Base-by-base conservation (phyloP, 176 grass and related monocot species). In the Musa beccarii region DNA sequence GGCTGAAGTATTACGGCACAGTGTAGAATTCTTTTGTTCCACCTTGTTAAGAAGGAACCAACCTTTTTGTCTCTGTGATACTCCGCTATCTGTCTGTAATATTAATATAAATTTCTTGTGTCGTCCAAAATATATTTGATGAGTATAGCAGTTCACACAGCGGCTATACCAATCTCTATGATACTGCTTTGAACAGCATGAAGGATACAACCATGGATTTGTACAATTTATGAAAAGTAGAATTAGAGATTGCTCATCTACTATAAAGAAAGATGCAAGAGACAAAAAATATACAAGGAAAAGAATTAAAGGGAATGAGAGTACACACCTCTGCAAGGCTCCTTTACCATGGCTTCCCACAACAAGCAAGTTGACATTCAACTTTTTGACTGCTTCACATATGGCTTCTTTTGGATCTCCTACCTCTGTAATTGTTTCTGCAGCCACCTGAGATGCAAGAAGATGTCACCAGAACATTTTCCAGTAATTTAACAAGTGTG, bases 381-480 rank as follows among this genome's bases (percentile, higher is more conserved):
- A 71, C 57, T 80, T 77, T 52, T 96, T 84, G 49, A 75, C 87
- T 59, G 74, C 78, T 82, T 85, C 56, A 54, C 89, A 92, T 59
- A 96, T 89, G 54, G 69, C 75, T 70, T 92, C 89, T 80, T 92
- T 96, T 14, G 89, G 81, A 69, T 96, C 86, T 26, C 92, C 90
- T 14, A 87, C 69, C 49, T 85, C 87, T 13, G 73, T 77, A 26
- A 83, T 76, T 76, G 87, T 81, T 77, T 89, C 90, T 57, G 65
- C 84, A 59, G 25, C 52, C 79, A 83, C 74, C 90, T 89, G 68
- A 50, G 55, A 69, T 80, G 51, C 55, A 56, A 29, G 29, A 49
- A 78, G 23, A 28, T 4, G 53, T 12, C 53, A 72, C 51, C 6
- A 68, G 11, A 68, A 51, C 26, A 26, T 1, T 17, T 21, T 14